These are phyloP conservation scores for Teratosphaeria pseudoeucalypti DNA, from an alignment of 2,329 filamentous ascomycete species.

Conservation along the genomic window DNA sequence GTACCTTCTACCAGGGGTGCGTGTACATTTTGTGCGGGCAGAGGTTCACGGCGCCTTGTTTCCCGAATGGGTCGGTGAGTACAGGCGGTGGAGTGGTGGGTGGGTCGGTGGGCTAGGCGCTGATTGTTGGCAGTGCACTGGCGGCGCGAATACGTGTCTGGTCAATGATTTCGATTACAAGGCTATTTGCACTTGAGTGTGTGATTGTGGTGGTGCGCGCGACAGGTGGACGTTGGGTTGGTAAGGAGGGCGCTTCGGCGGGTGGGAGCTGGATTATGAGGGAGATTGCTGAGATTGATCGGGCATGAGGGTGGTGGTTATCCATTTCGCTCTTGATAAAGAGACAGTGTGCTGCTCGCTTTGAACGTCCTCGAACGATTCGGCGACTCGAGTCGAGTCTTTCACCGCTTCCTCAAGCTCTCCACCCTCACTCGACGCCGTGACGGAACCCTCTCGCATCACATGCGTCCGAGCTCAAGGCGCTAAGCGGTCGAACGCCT, in stretches of 20 bases:
- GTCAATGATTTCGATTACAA: background rate
- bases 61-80: background rate
- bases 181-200: background rate
- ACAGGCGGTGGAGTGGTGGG: background rate
- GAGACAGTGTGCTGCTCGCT: background rate
- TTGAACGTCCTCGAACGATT: too few relatives aligned
- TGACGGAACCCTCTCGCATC: background rate
- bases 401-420: background rate
- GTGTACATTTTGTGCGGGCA: background rate
- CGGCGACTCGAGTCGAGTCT: background rate
- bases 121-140: background rate
- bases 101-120: background rate
- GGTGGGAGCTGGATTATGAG: too few relatives aligned
- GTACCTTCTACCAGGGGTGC: background rate
- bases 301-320: background rate
- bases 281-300: background rate
- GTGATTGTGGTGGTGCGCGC: background rate
- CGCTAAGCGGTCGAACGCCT: background rate
- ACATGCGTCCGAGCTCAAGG: background rate
- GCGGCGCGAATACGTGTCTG: background rate
- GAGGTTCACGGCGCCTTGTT: background rate
- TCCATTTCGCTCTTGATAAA: background rate
- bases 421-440: background rate
- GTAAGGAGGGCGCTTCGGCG: background rate
- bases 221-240: background rate